phyloP scores from a whole-genome alignment of 768 basidiomycete genomes.

The Infundibulicybe gibba region DNA sequence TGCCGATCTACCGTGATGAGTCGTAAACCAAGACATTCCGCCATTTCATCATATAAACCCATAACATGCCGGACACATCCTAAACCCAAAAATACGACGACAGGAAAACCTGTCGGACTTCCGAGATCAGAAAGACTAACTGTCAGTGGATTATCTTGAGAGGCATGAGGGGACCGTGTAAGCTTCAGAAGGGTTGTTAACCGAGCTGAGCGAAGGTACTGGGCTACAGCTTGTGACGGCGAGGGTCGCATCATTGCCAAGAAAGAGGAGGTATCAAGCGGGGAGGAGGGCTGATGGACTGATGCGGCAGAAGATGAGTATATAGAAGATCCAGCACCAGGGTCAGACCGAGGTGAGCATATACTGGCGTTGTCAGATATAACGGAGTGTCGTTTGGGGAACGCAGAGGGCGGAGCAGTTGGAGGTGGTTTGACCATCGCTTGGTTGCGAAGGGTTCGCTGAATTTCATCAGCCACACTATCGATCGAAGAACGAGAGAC shows the following conservation, averaged over 20 bases:
- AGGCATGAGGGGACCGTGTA: conserved; percentile 76
- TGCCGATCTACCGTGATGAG: conserved; percentile 93
- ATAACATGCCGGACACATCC: conserved; percentile 93
- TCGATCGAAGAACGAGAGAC: conserved; percentile 84
- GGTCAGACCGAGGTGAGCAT: conserved; percentile 53
- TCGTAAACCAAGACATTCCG: conserved; percentile 77
- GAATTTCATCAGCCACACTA: conserved; percentile 82
- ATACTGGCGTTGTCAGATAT: conserved; percentile 57
- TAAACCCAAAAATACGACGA: conserved; percentile 89
- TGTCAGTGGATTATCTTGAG: conserved; percentile 66
- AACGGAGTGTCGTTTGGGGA: conserved; percentile 45
- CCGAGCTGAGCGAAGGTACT: conserved; percentile 83
- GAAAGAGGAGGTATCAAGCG: conserved; percentile 37
- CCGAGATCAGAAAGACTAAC: conserved; percentile 96
- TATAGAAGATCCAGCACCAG: conserved; percentile 42
- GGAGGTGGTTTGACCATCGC: conserved; percentile 33
- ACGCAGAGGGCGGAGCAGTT: conserved; percentile 34
- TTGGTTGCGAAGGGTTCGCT: conserved; percentile 64
- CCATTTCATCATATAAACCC: conserved; percentile 96
- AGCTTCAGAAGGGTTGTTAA: conserved; percentile 81
- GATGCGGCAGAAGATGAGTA: conserved; percentile 50
- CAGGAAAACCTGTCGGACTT: conserved; percentile 76
- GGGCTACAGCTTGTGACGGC: conserved; percentile 71
- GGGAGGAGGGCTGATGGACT: conserved; percentile 40
- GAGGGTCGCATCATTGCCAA: conserved; percentile 40